phyloP scores from a whole-genome alignment of 2,329 filamentous ascomycete species.

The Trichoderma sp. region DNA sequence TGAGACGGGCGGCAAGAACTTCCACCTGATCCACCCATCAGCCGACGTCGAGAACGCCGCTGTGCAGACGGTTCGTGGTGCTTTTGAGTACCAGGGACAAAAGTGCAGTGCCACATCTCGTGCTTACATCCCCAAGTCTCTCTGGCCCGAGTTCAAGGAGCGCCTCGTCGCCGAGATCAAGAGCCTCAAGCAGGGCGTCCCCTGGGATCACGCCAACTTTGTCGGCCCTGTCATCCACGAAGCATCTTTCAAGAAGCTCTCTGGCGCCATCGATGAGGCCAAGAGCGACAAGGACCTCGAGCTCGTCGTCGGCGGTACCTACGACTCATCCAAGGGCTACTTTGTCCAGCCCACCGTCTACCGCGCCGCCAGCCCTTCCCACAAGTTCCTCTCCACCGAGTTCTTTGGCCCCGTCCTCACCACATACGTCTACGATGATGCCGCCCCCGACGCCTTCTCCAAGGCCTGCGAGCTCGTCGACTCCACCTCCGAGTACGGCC shows the following conservation, averaged over 20 bases:
- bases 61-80: conserved; percentile 79
- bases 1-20: conserved; percentile 93
- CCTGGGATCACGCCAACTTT: conserved; percentile 73
- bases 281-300: conserved; percentile 73
- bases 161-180: conserved; percentile 68
- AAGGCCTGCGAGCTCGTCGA: conserved; percentile 66
- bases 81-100: conserved; percentile 89
- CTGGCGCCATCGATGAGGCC: conserved; percentile 75
- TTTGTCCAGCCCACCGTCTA: conserved; percentile 85
- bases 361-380: conserved; percentile 69
- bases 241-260: conserved; percentile 77
- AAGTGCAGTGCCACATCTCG: conserved; percentile 88
- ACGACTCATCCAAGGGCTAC: conserved; percentile 78
- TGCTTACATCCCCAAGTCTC: conserved; percentile 73
- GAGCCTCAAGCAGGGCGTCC: conserved; percentile 69
- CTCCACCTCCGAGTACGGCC: conserved; percentile 71
- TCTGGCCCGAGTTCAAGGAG: conserved; percentile 71
- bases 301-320: conserved; percentile 72
- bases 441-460: conserved; percentile 56
- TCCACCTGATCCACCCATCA: conserved; percentile 77
- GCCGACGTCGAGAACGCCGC: conserved; percentile 79
- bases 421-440: conserved; percentile 77
- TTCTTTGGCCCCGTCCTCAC: conserved; percentile 80
- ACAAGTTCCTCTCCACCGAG: conserved; percentile 74
- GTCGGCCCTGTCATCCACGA: conserved; percentile 86